phyloP scores from a whole-genome alignment of 2,329 filamentous ascomycete genomes.

The Pestalotiopsis sp. region DNA sequence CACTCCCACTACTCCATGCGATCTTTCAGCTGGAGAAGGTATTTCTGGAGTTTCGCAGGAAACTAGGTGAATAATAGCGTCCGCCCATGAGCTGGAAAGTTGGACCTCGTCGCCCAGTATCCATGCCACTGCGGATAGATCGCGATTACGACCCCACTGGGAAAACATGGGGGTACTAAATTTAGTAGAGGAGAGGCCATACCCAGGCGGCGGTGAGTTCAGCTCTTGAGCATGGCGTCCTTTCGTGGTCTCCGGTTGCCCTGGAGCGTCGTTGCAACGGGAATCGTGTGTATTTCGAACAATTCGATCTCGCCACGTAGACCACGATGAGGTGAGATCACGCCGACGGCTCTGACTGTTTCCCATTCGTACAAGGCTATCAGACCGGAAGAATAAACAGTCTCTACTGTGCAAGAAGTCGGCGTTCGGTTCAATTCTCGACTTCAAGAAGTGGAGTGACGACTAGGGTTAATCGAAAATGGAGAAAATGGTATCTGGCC shows the following conservation, averaged over 20 bases:
- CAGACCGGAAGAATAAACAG: background rate
- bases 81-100: background rate
- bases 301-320: background rate
- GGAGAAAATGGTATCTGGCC: background rate
- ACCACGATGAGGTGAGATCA: background rate
- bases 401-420: background rate
- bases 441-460: background rate
- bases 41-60: background rate
- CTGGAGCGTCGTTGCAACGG: background rate
- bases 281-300: background rate
- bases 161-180: background rate
- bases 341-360: background rate
- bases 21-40: background rate
- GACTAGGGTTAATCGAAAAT: background rate
- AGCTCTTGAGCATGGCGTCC: background rate
- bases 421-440: constrained; percentile 2
- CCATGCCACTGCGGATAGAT: constrained; percentile 2
- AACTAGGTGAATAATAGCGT: background rate
- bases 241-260: background rate
- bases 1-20: background rate
- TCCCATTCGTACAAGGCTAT: background rate
- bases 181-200: background rate
- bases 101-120: background rate
- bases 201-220: background rate
- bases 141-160: background rate